Base-by-base conservation (phyloP, 768 basidiomycete species). In the Xerocomus potaroensis region DNA sequence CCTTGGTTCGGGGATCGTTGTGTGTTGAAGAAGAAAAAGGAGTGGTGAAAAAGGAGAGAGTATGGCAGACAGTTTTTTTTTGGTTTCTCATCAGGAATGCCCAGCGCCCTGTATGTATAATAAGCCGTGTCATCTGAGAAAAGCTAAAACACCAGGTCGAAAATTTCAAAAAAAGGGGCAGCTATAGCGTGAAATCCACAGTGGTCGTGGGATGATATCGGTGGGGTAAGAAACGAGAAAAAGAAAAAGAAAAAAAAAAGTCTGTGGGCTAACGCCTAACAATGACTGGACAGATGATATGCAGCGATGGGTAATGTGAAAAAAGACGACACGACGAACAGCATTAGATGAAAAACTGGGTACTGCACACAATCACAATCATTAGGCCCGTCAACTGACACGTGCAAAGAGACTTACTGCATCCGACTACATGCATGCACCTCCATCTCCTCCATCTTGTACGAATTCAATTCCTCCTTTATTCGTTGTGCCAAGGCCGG, bases 381-480 rank as follows among this genome's bases (percentile, higher is more conserved):
- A 48, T 5, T n/a, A 1, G 5, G 1, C 7, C 2, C 22, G 19
- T 10, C 10, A 30, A 10, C 12, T 9, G 4, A 14, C 1, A 1
- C 41, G n/a, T n/a, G 26, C 40, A 48, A 36, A 42, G 45, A 40
- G 32, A 81, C 90, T 56, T 65, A 92, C 90, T 96, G 85, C 58
- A 89, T 81, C 67, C 91, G 83, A 69, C 91, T 94, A 41, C 87
- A 74, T 57, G 89, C 88, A 69, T 98, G 95, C 51, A 99, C 93
- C 65, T 94, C 91, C 95, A 99, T 98, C 72, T 97, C 93, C 69
- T 95, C 93, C 88, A 97, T 91, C 77, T 98, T 98, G 71, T 90
- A 98, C 46, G 91, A 91, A 69, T 99, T 99, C 43, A 99, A 74
- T 70, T 95, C 91, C 71, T 95, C 92, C 77, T 99, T 99, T 68